Evolutionary conservation across 345 rosid genomes (phyloP).

Genomic region (Populus ilicifolia): DNA sequence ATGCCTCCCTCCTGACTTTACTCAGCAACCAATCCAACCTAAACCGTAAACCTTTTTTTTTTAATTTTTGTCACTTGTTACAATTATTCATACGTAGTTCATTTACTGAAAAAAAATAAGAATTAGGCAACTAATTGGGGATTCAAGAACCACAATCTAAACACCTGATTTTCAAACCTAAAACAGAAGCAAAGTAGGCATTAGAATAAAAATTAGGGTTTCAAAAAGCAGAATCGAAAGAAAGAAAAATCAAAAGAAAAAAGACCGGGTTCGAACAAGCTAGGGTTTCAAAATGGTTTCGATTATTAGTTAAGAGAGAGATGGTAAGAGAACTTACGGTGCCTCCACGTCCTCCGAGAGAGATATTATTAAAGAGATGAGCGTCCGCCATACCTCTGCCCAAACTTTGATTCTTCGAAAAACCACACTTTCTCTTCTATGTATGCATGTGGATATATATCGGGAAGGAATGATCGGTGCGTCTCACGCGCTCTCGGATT

Average conservation of each 20-base stretch:
- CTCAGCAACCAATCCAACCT: neutral
- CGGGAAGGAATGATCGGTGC: neutral
- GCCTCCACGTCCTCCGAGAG: constrained; percentile 87
- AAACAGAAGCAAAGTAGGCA: neutral
- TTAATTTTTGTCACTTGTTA: neutral
- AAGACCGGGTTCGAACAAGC: neutral
- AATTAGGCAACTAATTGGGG: neutral
- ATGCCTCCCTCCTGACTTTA: neutral
- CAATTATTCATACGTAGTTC: neutral
- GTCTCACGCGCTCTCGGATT: neutral
- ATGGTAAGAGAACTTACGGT: constrained; percentile 35
- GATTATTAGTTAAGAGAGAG: neutral
- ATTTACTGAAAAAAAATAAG: neutral
- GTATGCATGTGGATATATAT: too few relatives aligned
- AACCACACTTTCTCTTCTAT: too few relatives aligned
- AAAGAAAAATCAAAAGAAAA: neutral
- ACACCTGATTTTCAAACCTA: neutral
- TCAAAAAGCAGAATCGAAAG: neutral
- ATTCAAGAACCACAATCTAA: neutral
- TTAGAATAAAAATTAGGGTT: neutral
- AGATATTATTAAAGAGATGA: constrained; percentile 70
- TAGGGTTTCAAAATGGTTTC: neutral
- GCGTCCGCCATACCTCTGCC: constrained; percentile 60
- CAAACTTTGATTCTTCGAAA: neutral
- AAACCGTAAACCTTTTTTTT: neutral